These are phyloP conservation scores for Pseudozyma tsukubaensis DNA, from an alignment of 1,284 basidiomycete genomes.

Conservation along the genomic window DNA sequence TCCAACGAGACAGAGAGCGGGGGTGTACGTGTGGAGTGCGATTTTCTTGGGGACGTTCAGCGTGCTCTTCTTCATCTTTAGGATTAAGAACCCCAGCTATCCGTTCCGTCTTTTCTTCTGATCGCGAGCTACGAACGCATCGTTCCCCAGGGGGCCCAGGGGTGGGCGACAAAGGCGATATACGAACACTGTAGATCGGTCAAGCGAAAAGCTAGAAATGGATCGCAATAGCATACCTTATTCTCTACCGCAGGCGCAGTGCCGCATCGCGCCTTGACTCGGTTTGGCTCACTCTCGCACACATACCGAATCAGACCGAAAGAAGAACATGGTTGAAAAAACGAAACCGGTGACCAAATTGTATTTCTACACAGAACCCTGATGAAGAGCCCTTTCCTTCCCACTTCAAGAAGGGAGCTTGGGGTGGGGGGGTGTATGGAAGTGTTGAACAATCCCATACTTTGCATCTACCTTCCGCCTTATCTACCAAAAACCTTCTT, in stretches of 20 bases:
- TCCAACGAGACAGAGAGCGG: slow-evolving; percentile 80
- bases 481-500: slow-evolving; percentile 51
- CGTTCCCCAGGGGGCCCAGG: not conserved
- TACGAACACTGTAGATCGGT: too few relatives aligned
- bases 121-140: not conserved
- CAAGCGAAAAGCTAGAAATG: too few relatives aligned
- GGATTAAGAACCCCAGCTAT: slow-evolving; percentile 79
- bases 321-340: not conserved
- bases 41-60: slow-evolving; percentile 88
- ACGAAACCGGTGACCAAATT: slow-evolving; percentile 12
- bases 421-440: too few relatives aligned
- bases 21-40: slow-evolving; percentile 88
- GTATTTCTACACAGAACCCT: not conserved
- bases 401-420: too few relatives aligned
- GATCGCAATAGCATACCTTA: too few relatives aligned
- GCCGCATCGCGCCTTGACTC: too few relatives aligned
- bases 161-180: not conserved
- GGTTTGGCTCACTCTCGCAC: not conserved
- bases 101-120: slow-evolving; percentile 57
- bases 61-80: slow-evolving; percentile 87
- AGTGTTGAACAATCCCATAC: not conserved
- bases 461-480: not conserved
- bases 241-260: too few relatives aligned
- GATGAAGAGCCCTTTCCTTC: not conserved
- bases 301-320: not conserved